phyloP scores from a whole-genome alignment of 805 yeast genomes.

The Komagataella pseudopastoris region DNA sequence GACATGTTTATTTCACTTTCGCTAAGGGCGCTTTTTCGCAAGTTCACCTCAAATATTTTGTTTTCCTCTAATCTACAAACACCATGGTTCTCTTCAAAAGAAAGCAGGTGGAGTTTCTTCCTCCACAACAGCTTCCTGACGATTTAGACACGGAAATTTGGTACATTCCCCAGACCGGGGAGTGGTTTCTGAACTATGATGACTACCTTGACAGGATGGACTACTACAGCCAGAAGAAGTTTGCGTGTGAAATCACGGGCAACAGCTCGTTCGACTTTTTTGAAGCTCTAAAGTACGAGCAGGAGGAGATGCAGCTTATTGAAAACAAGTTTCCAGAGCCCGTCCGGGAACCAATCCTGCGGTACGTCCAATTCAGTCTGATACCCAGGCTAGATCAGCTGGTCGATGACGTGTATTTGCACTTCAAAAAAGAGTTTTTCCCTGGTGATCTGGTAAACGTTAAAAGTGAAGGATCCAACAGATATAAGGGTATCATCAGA shows the following conservation, averaged over 20 bases:
- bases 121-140: slow-evolving; percentile 42
- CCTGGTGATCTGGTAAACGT: slow-evolving; percentile 82
- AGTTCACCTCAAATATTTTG: background rate
- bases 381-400: slow-evolving; percentile 73
- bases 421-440: slow-evolving; percentile 70
- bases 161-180: slow-evolving; percentile 74
- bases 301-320: slow-evolving; percentile 45
- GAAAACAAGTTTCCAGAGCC: slow-evolving; percentile 84
- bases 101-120: slow-evolving; percentile 48
- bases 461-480: slow-evolving; percentile 28
- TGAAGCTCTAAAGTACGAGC: slow-evolving; percentile 76
- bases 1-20: background rate
- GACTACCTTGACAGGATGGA: slow-evolving; percentile 63
- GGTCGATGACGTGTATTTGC: slow-evolving; percentile 74
- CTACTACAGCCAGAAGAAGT: slow-evolving; percentile 61
- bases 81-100: slow-evolving; percentile 57
- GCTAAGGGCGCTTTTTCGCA: background rate
- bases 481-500: slow-evolving; percentile 47
- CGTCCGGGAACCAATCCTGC: slow-evolving; percentile 79
- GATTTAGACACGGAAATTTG: slow-evolving; percentile 56
- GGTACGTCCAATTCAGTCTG: slow-evolving; percentile 71
- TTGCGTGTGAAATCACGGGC: slow-evolving; percentile 94
- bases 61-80: background rate
- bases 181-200: slow-evolving; percentile 73
- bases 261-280: slow-evolving; percentile 83